Percentiles rank a stretch among this genome's conserved stretches.
Evolutionary conservation across 306 rosid species (phyloP).

Genomic region (Quercus robur): DNA sequence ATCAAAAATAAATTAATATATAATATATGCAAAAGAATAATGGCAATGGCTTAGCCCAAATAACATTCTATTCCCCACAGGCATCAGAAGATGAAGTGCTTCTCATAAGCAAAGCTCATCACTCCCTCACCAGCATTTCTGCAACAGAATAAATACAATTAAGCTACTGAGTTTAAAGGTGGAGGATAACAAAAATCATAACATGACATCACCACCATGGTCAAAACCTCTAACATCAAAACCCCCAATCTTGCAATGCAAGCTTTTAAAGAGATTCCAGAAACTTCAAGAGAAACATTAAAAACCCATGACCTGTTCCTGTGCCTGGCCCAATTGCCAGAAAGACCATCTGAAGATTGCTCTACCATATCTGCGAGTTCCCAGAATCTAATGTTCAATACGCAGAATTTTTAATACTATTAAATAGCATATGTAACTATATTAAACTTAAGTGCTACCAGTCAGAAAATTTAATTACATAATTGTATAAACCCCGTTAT

Average conservation of each 20-base stretch:
- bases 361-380: slow-evolving; percentile 73
- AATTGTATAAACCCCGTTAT: slow-evolving; percentile 17
- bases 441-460: slow-evolving; percentile 33
- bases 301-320: slow-evolving; percentile 58
- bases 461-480: slow-evolving; percentile 26
- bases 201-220: slow-evolving; percentile 50
- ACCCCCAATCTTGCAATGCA: slow-evolving; percentile 48
- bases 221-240: slow-evolving; percentile 42
- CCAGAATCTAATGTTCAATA: slow-evolving; percentile 72
- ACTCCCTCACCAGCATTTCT: slow-evolving; percentile 89
- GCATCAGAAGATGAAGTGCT: slow-evolving; percentile 67
- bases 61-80: slow-evolving; percentile 56
- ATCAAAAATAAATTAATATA: slow-evolving; percentile 10
- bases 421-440: slow-evolving; percentile 40
- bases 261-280: slow-evolving; percentile 51
- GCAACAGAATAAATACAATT: slow-evolving; percentile 83
- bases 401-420: slow-evolving; percentile 38
- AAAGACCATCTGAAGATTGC: slow-evolving; percentile 59
- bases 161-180: slow-evolving; percentile 57
- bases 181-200: slow-evolving; percentile 47
- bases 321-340: slow-evolving; percentile 76
- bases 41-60: slow-evolving; percentile 44
- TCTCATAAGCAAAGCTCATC: slow-evolving; percentile 80
- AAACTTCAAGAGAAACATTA: slow-evolving; percentile 44
- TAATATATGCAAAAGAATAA: slow-evolving; percentile 31